Base-by-base conservation (phyloP, 176 grass and related monocot genomes). In the Aegilops tauschii region DNA sequence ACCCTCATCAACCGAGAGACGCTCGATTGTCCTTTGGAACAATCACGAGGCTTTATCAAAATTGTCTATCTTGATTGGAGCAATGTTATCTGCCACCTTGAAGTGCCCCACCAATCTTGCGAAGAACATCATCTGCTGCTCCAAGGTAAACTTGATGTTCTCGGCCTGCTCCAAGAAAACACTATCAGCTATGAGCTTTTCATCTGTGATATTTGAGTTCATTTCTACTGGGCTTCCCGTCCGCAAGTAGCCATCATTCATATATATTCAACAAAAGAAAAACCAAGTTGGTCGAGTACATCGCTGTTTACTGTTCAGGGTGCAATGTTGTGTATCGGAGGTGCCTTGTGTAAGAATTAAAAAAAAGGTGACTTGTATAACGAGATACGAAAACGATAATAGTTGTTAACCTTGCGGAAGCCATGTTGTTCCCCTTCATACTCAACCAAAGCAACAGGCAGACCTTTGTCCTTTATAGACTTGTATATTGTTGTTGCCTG, bases 341-440 rank as follows among this genome's bases (percentile, higher is more conserved):
- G 59, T 61, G 49, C 6, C 3, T 21, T 35, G 36, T 28, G 18
- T 12, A 69, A 56, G 7, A 12, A 77, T 31, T 14, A 9, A 11
- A 62, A 70, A 27, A 9, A 27, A 34, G 6, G 37, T 75, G 72
- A 23, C 72, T 75, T 49, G 21, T 73, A 29, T 29, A 50, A 47
- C 23, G 17, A 83, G 86, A 34, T 61, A 86, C 0, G 18, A 7
- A 69, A 32, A 56, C 0, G 20, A 36, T 21, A 84, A 42, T 73
- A 50, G 65, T 56, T 31, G 1, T 13, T 93, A 50, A 98, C 96
- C 96, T 98, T 94, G 63, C 93, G 88, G 82, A 98, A 98, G 3
- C 96, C 91, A 76, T 95, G 93, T 9, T 98, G 96, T 67, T 94
- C 96, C 54, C 96, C 96, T 91, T 98, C 93, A 42, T 98, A 98